phyloP scores from a whole-genome alignment of 2,329 filamentous ascomycete genomes.

The Seiridium cupressi region DNA sequence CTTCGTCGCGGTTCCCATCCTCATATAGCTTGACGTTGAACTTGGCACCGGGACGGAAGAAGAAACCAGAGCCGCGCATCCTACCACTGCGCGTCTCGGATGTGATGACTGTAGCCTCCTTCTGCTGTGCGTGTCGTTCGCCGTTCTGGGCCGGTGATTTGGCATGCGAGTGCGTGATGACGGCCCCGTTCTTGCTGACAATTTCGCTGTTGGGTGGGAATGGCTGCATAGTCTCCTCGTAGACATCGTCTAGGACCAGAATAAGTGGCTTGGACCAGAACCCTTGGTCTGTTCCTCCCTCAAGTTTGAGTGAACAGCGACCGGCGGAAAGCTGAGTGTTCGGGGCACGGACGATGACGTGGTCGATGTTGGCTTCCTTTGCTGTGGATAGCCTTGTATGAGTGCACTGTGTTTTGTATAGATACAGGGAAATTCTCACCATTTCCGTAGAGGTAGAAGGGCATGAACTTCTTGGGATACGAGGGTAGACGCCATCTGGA shows the following conservation, averaged over 20 bases:
- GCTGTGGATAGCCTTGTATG: constrained; percentile 4
- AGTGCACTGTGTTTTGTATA: neutral
- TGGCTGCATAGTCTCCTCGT: constrained; percentile 36
- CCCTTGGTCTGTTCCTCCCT: constrained; percentile 8
- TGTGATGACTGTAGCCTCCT: constrained; percentile 7
- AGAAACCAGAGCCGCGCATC: constrained; percentile 22
- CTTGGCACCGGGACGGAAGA: constrained; percentile 25
- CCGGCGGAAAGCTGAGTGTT: constrained; percentile 34
- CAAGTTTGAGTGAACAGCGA: constrained; percentile 17
- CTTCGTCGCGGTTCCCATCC: constrained; percentile 17
- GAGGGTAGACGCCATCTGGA: constrained; percentile 27
- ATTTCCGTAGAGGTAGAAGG: constrained; percentile 43
- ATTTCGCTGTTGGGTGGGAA: constrained; percentile 27
- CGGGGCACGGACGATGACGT: constrained; percentile 39
- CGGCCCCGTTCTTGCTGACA: constrained; percentile 21
- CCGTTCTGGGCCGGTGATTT: neutral
- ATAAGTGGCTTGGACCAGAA: constrained; percentile 21
- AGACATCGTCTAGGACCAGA: constrained; percentile 28
- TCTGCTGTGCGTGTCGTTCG: neutral
- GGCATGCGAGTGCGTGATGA: constrained; percentile 12
- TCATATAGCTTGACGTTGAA: constrained; percentile 29
- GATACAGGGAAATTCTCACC: constrained; percentile 8
- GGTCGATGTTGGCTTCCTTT: constrained; percentile 36
- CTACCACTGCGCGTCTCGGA: constrained; percentile 19
- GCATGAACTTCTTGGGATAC: constrained; percentile 36